phyloP scores from a whole-genome alignment of 2,329 filamentous ascomycete genomes.

The Sporothrix sp. region DNA sequence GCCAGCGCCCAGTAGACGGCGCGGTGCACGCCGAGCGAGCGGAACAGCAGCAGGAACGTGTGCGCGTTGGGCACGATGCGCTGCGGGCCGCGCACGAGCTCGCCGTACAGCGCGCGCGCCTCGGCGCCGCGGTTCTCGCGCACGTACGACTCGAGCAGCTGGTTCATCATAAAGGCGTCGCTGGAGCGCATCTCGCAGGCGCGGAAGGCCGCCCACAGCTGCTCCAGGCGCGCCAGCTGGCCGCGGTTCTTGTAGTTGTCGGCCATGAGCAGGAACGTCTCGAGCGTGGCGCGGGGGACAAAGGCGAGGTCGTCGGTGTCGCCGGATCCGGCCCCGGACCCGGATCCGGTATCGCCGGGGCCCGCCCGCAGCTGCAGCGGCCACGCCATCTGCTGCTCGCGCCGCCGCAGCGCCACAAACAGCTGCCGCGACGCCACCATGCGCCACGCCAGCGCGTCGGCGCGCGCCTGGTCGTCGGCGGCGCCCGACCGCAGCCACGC shows the following conservation, averaged over 20 bases:
- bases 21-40: slow-evolving; percentile 43
- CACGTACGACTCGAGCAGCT: slow-evolving; percentile 59
- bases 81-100: slow-evolving; percentile 36
- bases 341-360: neutral
- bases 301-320: slow-evolving; percentile 22
- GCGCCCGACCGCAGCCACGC: slow-evolving; percentile 62
- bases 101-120: slow-evolving; percentile 46
- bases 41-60: slow-evolving; percentile 61
- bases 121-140: slow-evolving; percentile 45
- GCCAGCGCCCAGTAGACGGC: slow-evolving; percentile 21
- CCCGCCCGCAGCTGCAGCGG: slow-evolving; percentile 22
- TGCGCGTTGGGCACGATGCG: slow-evolving; percentile 51
- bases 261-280: slow-evolving; percentile 69
- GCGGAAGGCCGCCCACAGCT: slow-evolving; percentile 53
- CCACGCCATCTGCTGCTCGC: slow-evolving; percentile 20
- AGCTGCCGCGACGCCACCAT: slow-evolving; percentile 64
- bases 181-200: slow-evolving; percentile 52
- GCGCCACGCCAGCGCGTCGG: slow-evolving; percentile 60
- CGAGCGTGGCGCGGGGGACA: slow-evolving; percentile 54
- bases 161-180: slow-evolving; percentile 70
- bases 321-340: no score
- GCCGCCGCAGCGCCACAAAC: slow-evolving; percentile 44
- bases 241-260: slow-evolving; percentile 59
- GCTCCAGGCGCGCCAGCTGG: slow-evolving; percentile 46
- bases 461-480: slow-evolving; percentile 44